Conservation (phyloP, 257 asterid genomes). For the Penstemon eatonii region DNA sequence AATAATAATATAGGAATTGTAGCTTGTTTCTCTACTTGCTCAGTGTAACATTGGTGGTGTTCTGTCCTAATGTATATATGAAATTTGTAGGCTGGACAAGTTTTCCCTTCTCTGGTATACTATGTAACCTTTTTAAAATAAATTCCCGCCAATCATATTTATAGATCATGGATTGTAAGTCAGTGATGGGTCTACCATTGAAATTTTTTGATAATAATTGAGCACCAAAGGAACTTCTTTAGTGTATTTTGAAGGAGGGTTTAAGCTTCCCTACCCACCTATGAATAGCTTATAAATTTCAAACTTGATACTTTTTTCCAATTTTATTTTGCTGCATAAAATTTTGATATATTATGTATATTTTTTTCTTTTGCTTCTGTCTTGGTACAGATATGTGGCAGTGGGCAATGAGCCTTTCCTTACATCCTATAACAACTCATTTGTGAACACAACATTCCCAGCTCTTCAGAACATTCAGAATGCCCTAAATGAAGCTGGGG, state of each 20-base stretch:
- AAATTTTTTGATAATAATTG: neutral
- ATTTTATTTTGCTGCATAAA: too few species aligned
- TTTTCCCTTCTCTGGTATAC: neutral
- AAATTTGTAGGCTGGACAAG: neutral
- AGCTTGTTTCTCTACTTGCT: neutral
- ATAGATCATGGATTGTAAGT: neutral
- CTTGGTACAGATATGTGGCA: constrained; percentile 64
- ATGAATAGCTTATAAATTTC: too few species aligned
- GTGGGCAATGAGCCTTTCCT: constrained; percentile 88
- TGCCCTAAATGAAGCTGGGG: constrained; percentile 67
- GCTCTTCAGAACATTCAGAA: constrained; percentile 80
- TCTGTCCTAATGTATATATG: neutral
- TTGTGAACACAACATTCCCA: constrained; percentile 70
- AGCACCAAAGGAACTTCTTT: neutral
- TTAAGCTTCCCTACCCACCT: too few species aligned
- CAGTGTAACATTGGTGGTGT: neutral
- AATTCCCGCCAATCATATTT: neutral
- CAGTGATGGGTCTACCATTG: neutral
- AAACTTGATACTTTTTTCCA: too few species aligned
- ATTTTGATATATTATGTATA: too few species aligned
- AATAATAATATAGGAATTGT: neutral
- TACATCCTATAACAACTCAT: constrained; percentile 66
- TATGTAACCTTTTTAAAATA: neutral
- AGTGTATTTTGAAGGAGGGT: too few species aligned
- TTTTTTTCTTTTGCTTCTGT: neutral